phyloP scores from a whole-genome alignment of 139 green algal species.

The Tetratostichococcus sp. region DNA sequence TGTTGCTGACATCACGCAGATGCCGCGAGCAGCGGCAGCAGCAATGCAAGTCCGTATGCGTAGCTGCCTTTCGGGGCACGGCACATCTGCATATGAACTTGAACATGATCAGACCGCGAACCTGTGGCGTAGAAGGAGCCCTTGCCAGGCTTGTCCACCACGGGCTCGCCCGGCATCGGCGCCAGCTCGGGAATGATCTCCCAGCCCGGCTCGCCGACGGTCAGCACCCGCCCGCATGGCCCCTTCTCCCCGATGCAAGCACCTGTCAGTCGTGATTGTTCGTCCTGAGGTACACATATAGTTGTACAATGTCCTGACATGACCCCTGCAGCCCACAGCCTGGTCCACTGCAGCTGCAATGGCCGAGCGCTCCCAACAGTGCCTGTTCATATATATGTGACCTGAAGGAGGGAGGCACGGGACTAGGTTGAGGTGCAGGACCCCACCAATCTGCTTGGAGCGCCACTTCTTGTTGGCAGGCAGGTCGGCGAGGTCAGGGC shows the following conservation, averaged over 20 bases:
- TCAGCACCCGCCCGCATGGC: slow-evolving; percentile 44
- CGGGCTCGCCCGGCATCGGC: slow-evolving; percentile 31
- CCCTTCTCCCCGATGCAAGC: slow-evolving; percentile 49
- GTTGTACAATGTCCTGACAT: not conserved
- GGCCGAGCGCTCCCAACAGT: too few relatives aligned
- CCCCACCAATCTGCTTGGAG: slow-evolving; percentile 42
- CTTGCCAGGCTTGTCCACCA: slow-evolving; percentile 73
- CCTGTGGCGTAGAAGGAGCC: slow-evolving; percentile 51
- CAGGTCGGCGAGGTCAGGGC: slow-evolving; percentile 51
- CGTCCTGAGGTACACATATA: too few relatives aligned
- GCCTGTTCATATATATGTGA: not conserved
- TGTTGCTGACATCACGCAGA: too few relatives aligned
- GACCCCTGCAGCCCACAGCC: slow-evolving; percentile 2
- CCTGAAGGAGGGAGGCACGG: not conserved
- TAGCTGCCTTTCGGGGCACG: too few relatives aligned
- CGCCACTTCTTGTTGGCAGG: slow-evolving; percentile 58
- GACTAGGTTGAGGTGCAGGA: not conserved
- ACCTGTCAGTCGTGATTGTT: too few relatives aligned
- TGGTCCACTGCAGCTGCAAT: too few relatives aligned
- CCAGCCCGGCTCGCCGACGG: slow-evolving; percentile 55
- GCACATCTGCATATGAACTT: too few relatives aligned
- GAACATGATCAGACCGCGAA: too few relatives aligned
- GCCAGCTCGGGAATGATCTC: slow-evolving; percentile 64
- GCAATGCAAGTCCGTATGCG: too few relatives aligned
- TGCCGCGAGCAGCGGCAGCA: too few relatives aligned